Base-by-base conservation (phyloP, 2,329 filamentous ascomycete genomes). In the Aspergillus ustus region DNA sequence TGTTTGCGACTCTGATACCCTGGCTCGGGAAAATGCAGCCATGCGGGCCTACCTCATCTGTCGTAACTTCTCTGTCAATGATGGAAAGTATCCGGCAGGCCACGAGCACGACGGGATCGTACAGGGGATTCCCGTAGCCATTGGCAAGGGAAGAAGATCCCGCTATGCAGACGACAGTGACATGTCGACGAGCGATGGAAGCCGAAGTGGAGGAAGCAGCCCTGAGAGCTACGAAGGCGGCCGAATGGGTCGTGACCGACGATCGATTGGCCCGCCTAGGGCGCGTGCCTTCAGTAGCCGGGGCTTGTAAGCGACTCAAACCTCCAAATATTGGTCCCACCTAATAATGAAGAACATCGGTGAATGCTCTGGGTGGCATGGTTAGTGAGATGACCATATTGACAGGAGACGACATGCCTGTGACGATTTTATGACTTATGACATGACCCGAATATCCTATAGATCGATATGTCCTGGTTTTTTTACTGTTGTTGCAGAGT, bases 41-140 rank as follows among this genome's bases (percentile, higher is more conserved):
- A 96, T 96, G 87, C 91, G 93, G 65, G 94, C 94, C 61, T 98
- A 97, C 80, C 94, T 97, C 87, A 95, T 97, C 69, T 97, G 94
- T 83, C 90, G 93, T 67, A 97, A 97, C 84, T 97, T 97, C 81
- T 96, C 92, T 59, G 91, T 96, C 77, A 97, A 97, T 75, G 93
- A 96, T 71, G 94, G 94, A 75, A 97, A 96, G 92, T 87, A 85
- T 66, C 87, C 73, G 73, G 84, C 69, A 70, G 87, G 78, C 66
- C 84, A 75, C 80, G 84, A 72, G 76, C 84, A 76, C 74, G 85
- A 76, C 67, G 82, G 76, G 20, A 78, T 85, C 22, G 80, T 87
- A 48, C 87, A 89, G 75, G 87, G 87, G 5, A 77, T 88, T 25
- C 87, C 87, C 1, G 86, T 88, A 61, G 85, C 87, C 31, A 89